Base-by-base conservation (phyloP, 73 alveolate genomes). In the Tetrahymena borealis region DNA sequence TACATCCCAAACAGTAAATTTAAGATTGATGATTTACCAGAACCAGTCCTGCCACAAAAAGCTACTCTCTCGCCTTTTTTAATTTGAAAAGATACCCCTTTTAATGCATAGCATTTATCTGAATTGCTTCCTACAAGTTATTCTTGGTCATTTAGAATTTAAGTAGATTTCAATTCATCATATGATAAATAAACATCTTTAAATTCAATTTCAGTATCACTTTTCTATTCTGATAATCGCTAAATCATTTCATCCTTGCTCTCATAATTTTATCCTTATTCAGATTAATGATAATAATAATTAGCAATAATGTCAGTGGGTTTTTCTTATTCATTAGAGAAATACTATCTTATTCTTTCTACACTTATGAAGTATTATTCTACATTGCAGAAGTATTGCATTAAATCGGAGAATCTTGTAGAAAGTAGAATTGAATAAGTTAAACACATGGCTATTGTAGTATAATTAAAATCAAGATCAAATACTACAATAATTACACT, bases 11-110 rank as follows among this genome's bases (percentile, higher is more conserved):
- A 94, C 38, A 97, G 43, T 39, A 96, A 94, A 42, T 95, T 92
- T 36, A 96, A 94, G 78, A 97, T 94, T 15, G 99, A 95, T 78
- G 98, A 94, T 92, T 97, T 97, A 0, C 99, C 99, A 92, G 98
- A 92, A 24, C 99, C 99, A 24, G 99, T 97, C 92, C 99, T 97
- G 4, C 99, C 99, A 28, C 96, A 97, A 40, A 97, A 95, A 18
- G 98, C 98, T 32, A 96, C 91, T 95, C 96, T 97, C 42, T 93
- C 95, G 11, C 95, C 95, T 93, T 85, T 92, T 93, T 93, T 93
- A 93, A 93, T 85, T 40, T 78, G 36, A 0, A 93, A 77, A 12
- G 93, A 39, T 79, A 93, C 40, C 16, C 79, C 78, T 40, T 85
- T 24, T 24, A 93, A 42, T 9, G 95, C 95, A 93, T 28, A 93